Conservation (phyloP, 257 asterid genomes). For the Capsicum rhomboideum region DNA sequence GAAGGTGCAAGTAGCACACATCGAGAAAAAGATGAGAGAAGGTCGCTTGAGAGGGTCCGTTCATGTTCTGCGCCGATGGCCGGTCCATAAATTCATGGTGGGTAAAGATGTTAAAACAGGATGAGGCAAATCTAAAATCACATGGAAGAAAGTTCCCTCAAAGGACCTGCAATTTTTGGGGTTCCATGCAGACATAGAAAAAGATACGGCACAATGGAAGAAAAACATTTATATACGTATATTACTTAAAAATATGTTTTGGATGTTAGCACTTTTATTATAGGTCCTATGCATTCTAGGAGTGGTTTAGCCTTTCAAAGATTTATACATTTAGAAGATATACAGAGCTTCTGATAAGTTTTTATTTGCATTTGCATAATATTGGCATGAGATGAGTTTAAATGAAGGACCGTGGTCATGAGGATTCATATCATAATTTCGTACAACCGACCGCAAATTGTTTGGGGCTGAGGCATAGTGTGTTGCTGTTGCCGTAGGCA, state of each 20-base stretch:
- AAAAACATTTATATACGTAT: too few relatives aligned
- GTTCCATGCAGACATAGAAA: not conserved
- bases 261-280: not conserved
- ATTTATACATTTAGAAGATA: not conserved
- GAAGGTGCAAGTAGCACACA: not conserved
- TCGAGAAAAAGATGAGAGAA: not conserved
- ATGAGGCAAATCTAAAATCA: not conserved
- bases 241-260: not conserved
- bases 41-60: not conserved
- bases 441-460: not conserved
- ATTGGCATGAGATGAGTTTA: not conserved
- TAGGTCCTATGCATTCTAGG: not conserved
- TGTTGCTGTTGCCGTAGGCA: not conserved
- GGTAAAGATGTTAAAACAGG: not conserved
- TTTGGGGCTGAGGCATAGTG: not conserved
- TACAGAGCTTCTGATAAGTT: not conserved
- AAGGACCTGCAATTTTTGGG: not conserved
- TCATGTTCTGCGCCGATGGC: not conserved
- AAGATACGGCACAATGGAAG: not conserved
- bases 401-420: not conserved
- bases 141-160: not conserved
- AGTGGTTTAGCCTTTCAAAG: not conserved
- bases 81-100: not conserved
- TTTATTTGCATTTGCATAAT: not conserved
- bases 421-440: not conserved